Conservation (phyloP, 2,329 filamentous ascomycete species). For the Alternaria gaisen region DNA sequence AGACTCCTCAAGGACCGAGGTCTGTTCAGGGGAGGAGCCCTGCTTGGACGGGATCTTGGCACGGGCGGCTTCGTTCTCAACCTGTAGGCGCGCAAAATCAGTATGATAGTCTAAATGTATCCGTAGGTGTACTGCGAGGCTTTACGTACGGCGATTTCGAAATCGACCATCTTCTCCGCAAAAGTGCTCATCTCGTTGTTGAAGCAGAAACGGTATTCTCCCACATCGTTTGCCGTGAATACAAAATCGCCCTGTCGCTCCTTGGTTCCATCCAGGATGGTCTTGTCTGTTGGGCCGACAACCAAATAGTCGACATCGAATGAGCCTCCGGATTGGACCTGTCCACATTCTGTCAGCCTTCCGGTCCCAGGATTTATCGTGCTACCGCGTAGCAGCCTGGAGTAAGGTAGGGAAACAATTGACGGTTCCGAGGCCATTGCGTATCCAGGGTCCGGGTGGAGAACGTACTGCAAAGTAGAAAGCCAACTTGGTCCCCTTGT, state of each 20-base stretch:
- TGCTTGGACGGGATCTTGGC: constrained; percentile 86
- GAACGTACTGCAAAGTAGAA: constrained; percentile 94
- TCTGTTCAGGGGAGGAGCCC: constrained; percentile 88
- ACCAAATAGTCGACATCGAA: constrained; percentile 97
- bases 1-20: constrained; percentile 86
- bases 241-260: constrained; percentile 97
- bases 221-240: constrained; percentile 86
- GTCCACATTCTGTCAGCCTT: constrained; percentile 7
- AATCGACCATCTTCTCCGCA: constrained; percentile 96
- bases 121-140: background rate
- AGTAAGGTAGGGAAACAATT: background rate
- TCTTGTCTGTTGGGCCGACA: constrained; percentile 78
- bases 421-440: background rate
- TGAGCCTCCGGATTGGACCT: constrained; percentile 98
- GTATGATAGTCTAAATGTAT: background rate
- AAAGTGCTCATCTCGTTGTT: constrained; percentile 98
- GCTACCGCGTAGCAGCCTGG: too few species aligned
- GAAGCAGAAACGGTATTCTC: constrained; percentile 98
- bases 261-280: constrained; percentile 86
- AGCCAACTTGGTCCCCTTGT: constrained; percentile 85
- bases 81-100: constrained; percentile 59
- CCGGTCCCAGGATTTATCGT: background rate
- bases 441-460: background rate
- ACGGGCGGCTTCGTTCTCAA: constrained; percentile 87
- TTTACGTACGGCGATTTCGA: constrained; percentile 86